Conservation (phyloP, 2,329 filamentous ascomycete species). For the Emmonsiellopsis sp. region DNA sequence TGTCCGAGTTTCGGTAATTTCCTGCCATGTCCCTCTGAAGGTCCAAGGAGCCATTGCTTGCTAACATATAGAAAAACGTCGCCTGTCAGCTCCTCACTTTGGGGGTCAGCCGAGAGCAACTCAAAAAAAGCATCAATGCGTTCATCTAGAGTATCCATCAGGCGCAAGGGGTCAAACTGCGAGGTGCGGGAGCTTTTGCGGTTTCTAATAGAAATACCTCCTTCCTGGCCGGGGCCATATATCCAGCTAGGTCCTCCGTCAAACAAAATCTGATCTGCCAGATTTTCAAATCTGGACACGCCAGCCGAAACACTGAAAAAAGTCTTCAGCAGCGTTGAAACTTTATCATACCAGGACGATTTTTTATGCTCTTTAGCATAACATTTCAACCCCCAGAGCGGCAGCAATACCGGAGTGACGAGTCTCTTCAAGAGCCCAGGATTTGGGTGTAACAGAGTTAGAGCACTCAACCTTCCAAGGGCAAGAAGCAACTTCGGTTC, state of each 20-base stretch:
- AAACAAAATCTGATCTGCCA: slow-evolving; percentile 32
- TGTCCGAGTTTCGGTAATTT: slow-evolving; percentile 3
- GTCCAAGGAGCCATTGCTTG: slow-evolving; percentile 30
- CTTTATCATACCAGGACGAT: slow-evolving; percentile 18
- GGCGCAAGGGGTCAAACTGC: slow-evolving; percentile 19
- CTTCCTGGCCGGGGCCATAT: slow-evolving; percentile 18
- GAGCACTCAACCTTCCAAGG: slow-evolving; percentile 24
- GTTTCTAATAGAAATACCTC: slow-evolving; percentile 19
- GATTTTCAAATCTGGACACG: slow-evolving; percentile 24
- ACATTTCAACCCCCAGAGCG: slow-evolving; percentile 33
- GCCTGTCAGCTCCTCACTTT: slow-evolving; percentile 29
- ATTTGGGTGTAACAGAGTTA: slow-evolving; percentile 34
- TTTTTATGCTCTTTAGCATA: slow-evolving; percentile 24
- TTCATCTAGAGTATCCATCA: slow-evolving; percentile 26
- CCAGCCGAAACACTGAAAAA: slow-evolving; percentile 33
- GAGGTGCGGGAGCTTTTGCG: slow-evolving; percentile 11
- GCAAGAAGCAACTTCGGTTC: slow-evolving; percentile 21
- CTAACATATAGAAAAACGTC: slow-evolving; percentile 35
- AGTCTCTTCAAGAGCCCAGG: slow-evolving; percentile 33
- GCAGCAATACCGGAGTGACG: slow-evolving; percentile 29
- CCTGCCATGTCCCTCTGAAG: slow-evolving; percentile 6
- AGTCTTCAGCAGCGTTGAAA: slow-evolving; percentile 25
- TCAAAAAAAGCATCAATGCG: slow-evolving; percentile 29
- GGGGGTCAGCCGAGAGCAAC: slow-evolving; percentile 29
- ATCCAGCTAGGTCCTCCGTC: slow-evolving; percentile 30